A percentile compares a stretch with the other conserved stretches of the same genome.
phyloP scores from a whole-genome alignment of 176 grass and related monocot species.

The Oryza officinalis region DNA sequence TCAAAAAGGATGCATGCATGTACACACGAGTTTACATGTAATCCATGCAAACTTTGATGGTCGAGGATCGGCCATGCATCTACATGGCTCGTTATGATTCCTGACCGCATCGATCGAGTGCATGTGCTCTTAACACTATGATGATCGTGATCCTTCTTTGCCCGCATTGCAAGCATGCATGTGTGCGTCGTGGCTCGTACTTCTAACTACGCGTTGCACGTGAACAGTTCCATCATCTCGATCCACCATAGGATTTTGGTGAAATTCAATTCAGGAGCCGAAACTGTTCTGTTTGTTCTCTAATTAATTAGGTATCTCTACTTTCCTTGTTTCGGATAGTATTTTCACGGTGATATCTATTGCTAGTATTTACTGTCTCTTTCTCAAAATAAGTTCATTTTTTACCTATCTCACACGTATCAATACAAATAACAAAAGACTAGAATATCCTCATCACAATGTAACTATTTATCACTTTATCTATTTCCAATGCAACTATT shows the following conservation, averaged over 20 bases:
- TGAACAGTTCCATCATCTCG: slow-evolving; percentile 16
- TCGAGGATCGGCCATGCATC: slow-evolving; percentile 19
- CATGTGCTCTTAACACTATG: slow-evolving; percentile 15
- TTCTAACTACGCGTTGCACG: slow-evolving; percentile 5
- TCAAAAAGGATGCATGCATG: slow-evolving; percentile 39
- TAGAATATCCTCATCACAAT: too few species aligned
- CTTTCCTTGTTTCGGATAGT: too few species aligned
- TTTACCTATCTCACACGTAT: too few species aligned
- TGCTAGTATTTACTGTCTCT: too few species aligned
- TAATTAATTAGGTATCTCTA: not conserved
- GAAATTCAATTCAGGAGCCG: not conserved
- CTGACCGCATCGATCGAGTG: slow-evolving; percentile 18
- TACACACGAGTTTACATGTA: slow-evolving; percentile 16
- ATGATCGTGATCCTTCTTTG: slow-evolving; percentile 33
- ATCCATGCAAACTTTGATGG: slow-evolving; percentile 34
- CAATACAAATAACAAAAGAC: too few species aligned
- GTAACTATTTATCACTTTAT: too few species aligned
- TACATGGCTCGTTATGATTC: slow-evolving; percentile 18
- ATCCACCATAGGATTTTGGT: not conserved
- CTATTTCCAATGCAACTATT: too few species aligned
- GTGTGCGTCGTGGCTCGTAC: not conserved
- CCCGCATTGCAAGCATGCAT: slow-evolving; percentile 27
- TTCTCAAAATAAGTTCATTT: too few species aligned
- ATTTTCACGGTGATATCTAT: too few species aligned
- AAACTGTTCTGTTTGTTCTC: not conserved